These are phyloP conservation scores for Saprolegnia diclina DNA, from an alignment of 352 stramenopile species.

Conservation along the genomic window DNA sequence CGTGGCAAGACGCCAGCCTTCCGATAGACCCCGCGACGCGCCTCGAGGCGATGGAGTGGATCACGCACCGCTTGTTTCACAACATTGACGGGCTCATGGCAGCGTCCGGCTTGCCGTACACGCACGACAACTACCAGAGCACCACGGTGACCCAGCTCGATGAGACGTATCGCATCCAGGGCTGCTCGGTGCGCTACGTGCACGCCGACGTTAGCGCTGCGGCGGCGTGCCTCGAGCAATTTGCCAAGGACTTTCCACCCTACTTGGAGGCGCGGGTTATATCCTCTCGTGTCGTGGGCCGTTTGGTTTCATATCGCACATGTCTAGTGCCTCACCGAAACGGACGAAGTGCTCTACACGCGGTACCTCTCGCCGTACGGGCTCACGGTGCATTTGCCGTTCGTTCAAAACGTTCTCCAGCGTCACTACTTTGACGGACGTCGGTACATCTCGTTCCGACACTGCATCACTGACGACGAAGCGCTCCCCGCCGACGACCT, in stretches of 20 bases:
- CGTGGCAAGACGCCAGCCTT: neutral
- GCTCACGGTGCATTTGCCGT: neutral
- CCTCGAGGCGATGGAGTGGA: neutral
- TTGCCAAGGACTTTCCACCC: neutral
- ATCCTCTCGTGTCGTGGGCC: neutral
- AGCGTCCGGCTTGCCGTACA: neutral
- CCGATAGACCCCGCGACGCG: neutral
- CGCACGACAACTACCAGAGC: neutral
- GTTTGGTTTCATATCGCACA: neutral
- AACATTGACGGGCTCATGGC: neutral
- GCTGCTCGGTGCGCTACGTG: neutral
- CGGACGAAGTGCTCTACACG: neutral
- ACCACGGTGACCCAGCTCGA: neutral
- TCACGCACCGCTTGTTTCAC: neutral
- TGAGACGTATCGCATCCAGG: neutral
- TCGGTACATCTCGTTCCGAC: neutral
- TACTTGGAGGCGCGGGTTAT: neutral
- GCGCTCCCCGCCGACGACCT: neutral
- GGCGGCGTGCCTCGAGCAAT: neutral
- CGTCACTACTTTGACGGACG: neutral
- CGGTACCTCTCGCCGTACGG: neutral
- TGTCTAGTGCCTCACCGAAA: neutral
- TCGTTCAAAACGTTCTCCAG: neutral
- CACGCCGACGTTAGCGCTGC: neutral
- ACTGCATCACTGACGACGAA: neutral